phyloP scores from a whole-genome alignment of 768 basidiomycete genomes.

The Gloeopeniophorella convolvens region DNA sequence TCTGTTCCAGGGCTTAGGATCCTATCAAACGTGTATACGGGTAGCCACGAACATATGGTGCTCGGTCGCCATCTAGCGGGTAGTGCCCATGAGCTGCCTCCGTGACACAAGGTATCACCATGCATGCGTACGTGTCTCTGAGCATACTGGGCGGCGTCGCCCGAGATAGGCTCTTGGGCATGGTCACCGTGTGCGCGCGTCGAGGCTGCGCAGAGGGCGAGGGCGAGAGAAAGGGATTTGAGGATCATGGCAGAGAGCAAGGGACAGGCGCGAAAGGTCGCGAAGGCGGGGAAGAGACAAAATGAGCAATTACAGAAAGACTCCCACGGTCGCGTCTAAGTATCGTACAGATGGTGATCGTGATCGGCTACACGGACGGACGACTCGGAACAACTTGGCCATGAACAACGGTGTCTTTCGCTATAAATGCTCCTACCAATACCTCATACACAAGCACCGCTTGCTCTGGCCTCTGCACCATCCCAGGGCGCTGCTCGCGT shows the following conservation, averaged over 20 bases:
- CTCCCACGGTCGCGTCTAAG: too few species aligned
- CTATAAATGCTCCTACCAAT: conserved; percentile 26
- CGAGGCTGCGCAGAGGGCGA: conserved; percentile 4
- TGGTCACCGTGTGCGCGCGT: conserved; percentile 49
- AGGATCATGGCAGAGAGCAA: conserved; percentile 7
- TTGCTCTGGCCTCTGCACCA: conserved; percentile 75
- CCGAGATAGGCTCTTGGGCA: conserved; percentile 3
- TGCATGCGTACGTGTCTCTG: conserved; percentile 73
- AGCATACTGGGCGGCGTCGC: conserved; percentile 50
- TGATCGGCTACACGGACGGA: too few species aligned
- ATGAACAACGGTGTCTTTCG: neutral
- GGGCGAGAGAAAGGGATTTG: conserved; percentile 7
- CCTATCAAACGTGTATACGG: neutral
- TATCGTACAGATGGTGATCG: too few species aligned
- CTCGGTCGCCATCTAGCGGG: conserved; percentile 73
- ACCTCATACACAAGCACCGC: conserved; percentile 57
- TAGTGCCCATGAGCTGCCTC: too few species aligned
- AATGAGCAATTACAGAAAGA: too few species aligned
- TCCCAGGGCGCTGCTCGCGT: conserved; percentile 73
- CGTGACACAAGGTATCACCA: neutral
- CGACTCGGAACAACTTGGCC: neutral
- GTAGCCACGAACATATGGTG: conserved; percentile 63
- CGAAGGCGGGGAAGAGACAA: too few species aligned
- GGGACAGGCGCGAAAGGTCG: neutral
- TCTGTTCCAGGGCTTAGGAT: conserved; percentile 34